Evolutionary conservation across 169 alveolate genomes (phyloP).

Genomic region (Perkinsus olseni): DNA sequence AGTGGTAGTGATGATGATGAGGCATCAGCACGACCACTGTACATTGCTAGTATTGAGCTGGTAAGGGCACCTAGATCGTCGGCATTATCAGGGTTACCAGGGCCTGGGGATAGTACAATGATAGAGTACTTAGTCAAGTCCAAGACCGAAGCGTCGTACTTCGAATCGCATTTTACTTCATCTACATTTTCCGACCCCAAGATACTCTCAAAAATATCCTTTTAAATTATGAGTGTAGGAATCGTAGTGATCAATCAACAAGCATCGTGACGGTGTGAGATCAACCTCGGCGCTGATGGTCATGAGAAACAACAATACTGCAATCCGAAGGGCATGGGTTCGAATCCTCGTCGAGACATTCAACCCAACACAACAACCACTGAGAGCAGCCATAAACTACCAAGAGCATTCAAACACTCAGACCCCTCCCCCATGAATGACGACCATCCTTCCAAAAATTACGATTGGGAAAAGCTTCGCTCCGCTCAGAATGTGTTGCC

Average conservation of each 20-base stretch:
- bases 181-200: neutral
- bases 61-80: constrained; percentile 24
- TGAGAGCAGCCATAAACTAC: no score
- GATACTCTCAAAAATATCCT: neutral
- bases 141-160: neutral
- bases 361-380: no score
- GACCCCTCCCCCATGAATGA: no score
- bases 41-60: neutral
- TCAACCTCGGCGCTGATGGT: neutral
- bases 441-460: no score
- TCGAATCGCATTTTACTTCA: neutral
- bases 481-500: neutral
- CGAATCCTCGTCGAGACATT: no score
- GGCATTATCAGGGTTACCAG: constrained; percentile 20
- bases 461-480: neutral
- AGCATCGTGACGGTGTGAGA: neutral
- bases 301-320: neutral
- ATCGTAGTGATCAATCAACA: constrained; percentile 33
- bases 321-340: no score
- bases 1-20: neutral
- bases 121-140: neutral
- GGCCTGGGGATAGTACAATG: constrained; percentile 36
- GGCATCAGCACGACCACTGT: neutral
- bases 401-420: no score
- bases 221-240: constrained; percentile 24